Evolutionary conservation across 331 rosid genomes (phyloP).

Genomic region (Quercus phellos): DNA sequence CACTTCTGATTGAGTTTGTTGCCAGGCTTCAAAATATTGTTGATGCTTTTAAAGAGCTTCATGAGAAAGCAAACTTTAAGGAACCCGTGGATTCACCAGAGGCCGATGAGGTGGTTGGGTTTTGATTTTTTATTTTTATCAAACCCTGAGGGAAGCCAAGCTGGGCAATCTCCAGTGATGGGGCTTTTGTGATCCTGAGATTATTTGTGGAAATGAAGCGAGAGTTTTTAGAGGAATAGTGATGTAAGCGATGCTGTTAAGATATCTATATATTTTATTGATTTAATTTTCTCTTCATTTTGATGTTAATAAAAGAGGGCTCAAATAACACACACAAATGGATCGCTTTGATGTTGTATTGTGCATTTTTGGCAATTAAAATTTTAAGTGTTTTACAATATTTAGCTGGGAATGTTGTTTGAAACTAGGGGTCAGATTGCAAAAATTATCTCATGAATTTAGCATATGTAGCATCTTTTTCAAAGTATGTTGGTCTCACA

Average conservation of each 20-base stretch:
- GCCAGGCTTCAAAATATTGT: conserved; percentile 85
- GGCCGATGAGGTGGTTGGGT: conserved; percentile 23
- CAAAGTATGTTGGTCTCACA: too few species aligned
- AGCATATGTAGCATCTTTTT: too few species aligned
- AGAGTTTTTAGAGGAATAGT: neutral
- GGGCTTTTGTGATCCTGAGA: neutral
- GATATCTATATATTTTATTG: neutral
- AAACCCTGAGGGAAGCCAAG: neutral
- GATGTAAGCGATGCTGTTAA: neutral
- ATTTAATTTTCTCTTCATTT: neutral
- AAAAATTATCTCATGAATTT: too few species aligned
- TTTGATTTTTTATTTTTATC: too few species aligned
- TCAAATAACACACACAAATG: neutral
- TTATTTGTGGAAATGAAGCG: neutral
- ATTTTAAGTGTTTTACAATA: neutral
- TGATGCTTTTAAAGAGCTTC: conserved; percentile 56
- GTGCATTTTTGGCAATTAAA: neutral
- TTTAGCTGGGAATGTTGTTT: neutral
- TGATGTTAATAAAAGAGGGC: neutral
- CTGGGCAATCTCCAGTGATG: neutral
- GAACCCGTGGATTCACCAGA: conserved; percentile 34
- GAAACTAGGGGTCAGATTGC: too few species aligned
- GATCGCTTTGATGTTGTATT: neutral
- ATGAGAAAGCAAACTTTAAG: conserved; percentile 58
- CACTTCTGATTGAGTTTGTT: conserved; percentile 73